phyloP scores from a whole-genome alignment of 768 basidiomycete genomes.

The Rhizopogon sp. region DNA sequence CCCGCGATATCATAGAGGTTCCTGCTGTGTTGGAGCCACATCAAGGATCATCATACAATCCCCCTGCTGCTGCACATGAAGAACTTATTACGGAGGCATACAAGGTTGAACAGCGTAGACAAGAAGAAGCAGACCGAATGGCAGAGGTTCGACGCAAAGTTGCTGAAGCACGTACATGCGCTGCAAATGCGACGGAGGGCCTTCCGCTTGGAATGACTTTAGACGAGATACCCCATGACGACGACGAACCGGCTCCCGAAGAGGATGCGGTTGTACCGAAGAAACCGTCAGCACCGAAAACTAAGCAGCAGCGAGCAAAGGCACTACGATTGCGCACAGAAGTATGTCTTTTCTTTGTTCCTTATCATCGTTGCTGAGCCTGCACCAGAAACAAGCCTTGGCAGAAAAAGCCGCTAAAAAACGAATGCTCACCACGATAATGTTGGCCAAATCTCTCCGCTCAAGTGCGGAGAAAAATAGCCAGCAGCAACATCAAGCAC shows the following conservation, averaged over 20 bases:
- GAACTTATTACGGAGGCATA: conserved; percentile 66
- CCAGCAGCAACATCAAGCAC: conserved; percentile 33
- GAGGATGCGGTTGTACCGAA: conserved; percentile 31
- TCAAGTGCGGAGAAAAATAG: conserved; percentile 32
- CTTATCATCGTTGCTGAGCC: background rate
- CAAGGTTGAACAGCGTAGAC: conserved; percentile 55
- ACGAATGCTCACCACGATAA: conserved; percentile 55
- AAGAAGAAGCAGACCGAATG: conserved; percentile 49
- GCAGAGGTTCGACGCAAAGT: conserved; percentile 52
- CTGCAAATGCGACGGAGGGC: conserved; percentile 26
- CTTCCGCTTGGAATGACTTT: conserved; percentile 64
- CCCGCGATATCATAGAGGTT: conserved; percentile 49
- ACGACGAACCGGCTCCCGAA: conserved; percentile 27
- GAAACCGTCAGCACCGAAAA: conserved; percentile 44
- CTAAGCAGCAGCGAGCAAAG: conserved; percentile 64
- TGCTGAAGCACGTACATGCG: conserved; percentile 37
- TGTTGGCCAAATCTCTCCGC: conserved; percentile 49
- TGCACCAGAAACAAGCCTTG: conserved; percentile 54
- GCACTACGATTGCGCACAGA: conserved; percentile 60
- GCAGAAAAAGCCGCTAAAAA: conserved; percentile 57
- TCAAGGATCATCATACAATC: conserved; percentile 87
- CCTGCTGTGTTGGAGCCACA: conserved; percentile 71
- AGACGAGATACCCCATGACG: conserved; percentile 40
- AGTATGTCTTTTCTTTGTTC: conserved; percentile 32
- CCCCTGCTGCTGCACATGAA: conserved; percentile 65